These are phyloP conservation scores for Paecilomyces sp. DNA, from an alignment of 2,329 filamentous ascomycete genomes.

Conservation along the genomic window DNA sequence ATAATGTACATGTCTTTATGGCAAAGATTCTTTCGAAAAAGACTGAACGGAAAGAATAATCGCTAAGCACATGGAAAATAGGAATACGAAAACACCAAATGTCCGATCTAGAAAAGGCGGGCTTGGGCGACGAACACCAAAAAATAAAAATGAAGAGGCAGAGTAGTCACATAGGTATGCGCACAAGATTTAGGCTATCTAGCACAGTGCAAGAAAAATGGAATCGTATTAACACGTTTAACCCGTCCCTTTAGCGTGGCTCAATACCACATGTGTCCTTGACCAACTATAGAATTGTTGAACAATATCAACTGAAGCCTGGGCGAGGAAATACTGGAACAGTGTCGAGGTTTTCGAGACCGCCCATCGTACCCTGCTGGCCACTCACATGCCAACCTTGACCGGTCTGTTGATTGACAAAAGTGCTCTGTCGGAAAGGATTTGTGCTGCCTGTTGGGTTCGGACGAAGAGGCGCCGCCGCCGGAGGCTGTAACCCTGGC, in stretches of 20 bases:
- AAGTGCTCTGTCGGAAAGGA: conserved; percentile 84
- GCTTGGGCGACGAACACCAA: neutral
- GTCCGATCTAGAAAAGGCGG: neutral
- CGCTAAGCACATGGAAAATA: neutral
- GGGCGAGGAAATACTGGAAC: conserved; percentile 81
- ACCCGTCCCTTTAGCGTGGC: neutral
- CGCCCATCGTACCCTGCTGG: conserved; percentile 71
- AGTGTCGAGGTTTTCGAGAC: conserved; percentile 66
- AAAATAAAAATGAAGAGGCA: neutral
- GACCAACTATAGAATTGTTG: neutral
- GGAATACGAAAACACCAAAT: neutral
- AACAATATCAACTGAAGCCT: conserved; percentile 33
- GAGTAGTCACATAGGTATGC: neutral
- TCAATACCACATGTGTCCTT: neutral
- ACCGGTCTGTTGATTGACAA: conserved; percentile 82
- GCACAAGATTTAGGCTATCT: neutral
- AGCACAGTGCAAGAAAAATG: neutral
- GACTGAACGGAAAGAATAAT: neutral
- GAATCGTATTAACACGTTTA: neutral
- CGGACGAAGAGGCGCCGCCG: conserved; percentile 51
- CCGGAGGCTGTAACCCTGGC: conserved; percentile 26
- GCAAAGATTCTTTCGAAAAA: neutral
- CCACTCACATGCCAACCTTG: conserved; percentile 75
- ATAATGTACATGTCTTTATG: neutral
- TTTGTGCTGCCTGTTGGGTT: conserved; percentile 87